A percentile compares a stretch with the other conserved stretches of the same genome.
Conservation (phyloP, 805 yeast species). For the Saccharomycopsis sp. region DNA sequence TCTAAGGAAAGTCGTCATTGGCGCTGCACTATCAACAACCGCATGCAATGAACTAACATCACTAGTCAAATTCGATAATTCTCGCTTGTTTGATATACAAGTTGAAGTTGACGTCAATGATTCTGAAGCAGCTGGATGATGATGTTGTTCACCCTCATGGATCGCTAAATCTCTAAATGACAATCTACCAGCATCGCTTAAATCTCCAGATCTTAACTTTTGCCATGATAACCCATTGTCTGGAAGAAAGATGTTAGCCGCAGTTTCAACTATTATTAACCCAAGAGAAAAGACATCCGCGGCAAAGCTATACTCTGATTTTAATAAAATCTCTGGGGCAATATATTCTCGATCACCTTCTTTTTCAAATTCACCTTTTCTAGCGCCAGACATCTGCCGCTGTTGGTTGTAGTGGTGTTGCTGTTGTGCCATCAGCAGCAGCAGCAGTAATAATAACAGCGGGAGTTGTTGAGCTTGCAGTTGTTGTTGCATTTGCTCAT, state of each 20-base stretch:
- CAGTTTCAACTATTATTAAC: slow-evolving; percentile 85
- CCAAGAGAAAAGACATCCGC: slow-evolving; percentile 97
- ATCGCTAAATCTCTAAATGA: slow-evolving; percentile 59
- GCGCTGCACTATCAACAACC: too few relatives aligned
- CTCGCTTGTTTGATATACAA: background rate
- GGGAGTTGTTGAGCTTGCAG: too few relatives aligned
- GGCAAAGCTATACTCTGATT: slow-evolving; percentile 76
- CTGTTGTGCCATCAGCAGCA: too few relatives aligned
- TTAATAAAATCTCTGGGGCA: slow-evolving; percentile 90
- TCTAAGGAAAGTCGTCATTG: slow-evolving; percentile 43
- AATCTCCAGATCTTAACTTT: slow-evolving; percentile 86
- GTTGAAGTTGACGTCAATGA: slow-evolving; percentile 4
- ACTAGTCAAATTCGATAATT: slow-evolving; percentile 6
- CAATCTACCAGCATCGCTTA: slow-evolving; percentile 87
- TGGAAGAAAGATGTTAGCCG: slow-evolving; percentile 90
- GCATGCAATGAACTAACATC: background rate
- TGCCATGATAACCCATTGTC: slow-evolving; percentile 98
- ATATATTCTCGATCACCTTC: slow-evolving; percentile 98
- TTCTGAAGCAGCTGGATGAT: background rate
- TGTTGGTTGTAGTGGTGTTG: too few relatives aligned
- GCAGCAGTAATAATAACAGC: too few relatives aligned
- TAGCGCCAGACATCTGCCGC: too few relatives aligned
- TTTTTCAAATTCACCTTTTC: slow-evolving; percentile 42
- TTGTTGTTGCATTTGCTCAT: too few relatives aligned
- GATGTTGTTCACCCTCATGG: slow-evolving; percentile 8